These are phyloP conservation scores for Citrus hindsii DNA, from an alignment of 345 rosid species.

Conservation along the genomic window DNA sequence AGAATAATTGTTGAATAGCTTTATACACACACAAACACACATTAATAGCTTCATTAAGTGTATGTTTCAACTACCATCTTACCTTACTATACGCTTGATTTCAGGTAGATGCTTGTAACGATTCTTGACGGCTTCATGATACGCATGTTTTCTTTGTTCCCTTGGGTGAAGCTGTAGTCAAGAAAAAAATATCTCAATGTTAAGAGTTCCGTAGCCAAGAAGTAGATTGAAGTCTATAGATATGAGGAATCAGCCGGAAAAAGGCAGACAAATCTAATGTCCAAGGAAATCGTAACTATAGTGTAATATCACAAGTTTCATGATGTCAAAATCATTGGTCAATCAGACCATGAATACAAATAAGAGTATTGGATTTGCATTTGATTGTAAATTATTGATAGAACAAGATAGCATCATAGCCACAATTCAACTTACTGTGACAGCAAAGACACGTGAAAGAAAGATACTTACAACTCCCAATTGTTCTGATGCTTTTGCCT, in stretches of 20 bases:
- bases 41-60: too few species aligned
- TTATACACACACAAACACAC: neutral
- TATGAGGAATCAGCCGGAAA: neutral
- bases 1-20: neutral
- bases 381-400: neutral
- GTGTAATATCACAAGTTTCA: neutral
- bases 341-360: neutral
- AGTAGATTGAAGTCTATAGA: neutral
- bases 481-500: constrained; percentile 97
- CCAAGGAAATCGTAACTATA: neutral
- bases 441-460: neutral
- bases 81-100: constrained; percentile 89
- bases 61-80: constrained; percentile 4
- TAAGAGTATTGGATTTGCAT: neutral
- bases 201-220: neutral
- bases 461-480: constrained; percentile 80
- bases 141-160: constrained; percentile 78
- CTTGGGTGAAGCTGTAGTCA: constrained; percentile 75
- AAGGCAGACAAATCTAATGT: neutral
- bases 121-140: constrained; percentile 76
- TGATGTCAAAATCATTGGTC: neutral
- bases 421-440: neutral
- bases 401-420: neutral
- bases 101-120: constrained; percentile 91
- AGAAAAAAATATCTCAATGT: neutral